These are phyloP conservation scores for Solanum pennellii DNA, from an alignment of 257 asterid species.

Conservation along the genomic window DNA sequence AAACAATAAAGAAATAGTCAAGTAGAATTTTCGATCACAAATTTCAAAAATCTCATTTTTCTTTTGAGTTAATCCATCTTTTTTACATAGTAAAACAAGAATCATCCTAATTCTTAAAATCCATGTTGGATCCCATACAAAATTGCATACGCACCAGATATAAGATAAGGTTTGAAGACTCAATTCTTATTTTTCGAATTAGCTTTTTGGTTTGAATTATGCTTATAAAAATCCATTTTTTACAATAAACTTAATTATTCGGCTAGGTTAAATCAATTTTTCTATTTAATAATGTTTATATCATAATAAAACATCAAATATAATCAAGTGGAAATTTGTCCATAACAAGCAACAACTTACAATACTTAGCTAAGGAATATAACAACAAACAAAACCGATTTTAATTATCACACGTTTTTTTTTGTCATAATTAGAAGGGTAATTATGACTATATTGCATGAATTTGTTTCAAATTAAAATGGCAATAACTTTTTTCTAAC, in stretches of 20 bases:
- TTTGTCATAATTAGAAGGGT: not conserved
- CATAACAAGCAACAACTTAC: not conserved
- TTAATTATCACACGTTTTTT: not conserved
- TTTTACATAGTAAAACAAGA: not conserved
- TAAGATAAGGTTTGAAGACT: not conserved
- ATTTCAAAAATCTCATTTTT: too few relatives aligned
- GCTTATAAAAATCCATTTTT: accelerated
- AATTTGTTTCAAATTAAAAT: not conserved
- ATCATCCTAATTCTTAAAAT: too few relatives aligned
- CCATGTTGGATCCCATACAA: not conserved
- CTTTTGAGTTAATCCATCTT: not conserved
- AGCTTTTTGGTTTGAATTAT: not conserved
- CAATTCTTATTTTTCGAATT: not conserved
- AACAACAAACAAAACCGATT: not conserved
- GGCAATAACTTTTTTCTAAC: not conserved
- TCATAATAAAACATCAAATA: not conserved
- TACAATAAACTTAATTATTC: not conserved
- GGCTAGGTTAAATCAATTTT: not conserved
- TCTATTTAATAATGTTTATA: not conserved
- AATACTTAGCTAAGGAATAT: not conserved
- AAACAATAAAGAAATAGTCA: too few relatives aligned
- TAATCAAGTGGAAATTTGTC: not conserved
- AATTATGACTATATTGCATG: not conserved
- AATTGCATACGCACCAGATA: not conserved
- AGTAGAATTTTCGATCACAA: too few relatives aligned